Base-by-base conservation (phyloP, 2,329 filamentous ascomycete species). In the Raffaelea deltoideospora region DNA sequence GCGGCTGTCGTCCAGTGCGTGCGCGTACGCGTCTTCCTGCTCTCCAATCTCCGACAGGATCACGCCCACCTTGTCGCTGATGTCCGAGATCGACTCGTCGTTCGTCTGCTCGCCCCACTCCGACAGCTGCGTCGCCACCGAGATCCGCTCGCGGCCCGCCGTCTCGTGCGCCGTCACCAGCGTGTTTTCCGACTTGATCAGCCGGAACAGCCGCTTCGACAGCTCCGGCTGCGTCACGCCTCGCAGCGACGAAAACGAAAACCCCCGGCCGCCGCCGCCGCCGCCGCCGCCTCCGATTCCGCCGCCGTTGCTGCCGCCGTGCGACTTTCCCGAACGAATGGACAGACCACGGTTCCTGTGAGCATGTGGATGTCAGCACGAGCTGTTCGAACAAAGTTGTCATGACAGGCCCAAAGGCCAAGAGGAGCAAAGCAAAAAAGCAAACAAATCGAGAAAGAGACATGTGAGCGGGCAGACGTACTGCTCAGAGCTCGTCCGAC, bases 181-280 rank as follows among this genome's bases (percentile, higher is more conserved):
- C 53, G 80, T 77, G 65, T 95, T 96, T 59, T 92, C 81, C 34
- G 81, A 83, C 64, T 98, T 98, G 67, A 96, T 94, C 42, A 98
- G 71, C 49, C 79, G 80, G 68, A 79, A 92, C 35, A 98, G 76
- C 54, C 79, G 83, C 58, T 83, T 85, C 49, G 83, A 86, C 21
- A 95, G 72, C 57, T 95, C 86, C 5, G 87, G 84, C 54, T 94
- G 85, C 48, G 79, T 72, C 34, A 78, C 74, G 38, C 85, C 85
- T 35, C 88, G 84, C 38, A 98, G 75, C 17, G 85, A 90, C 45
- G 73, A 76, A 63, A 96, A 80, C 41, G 77, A 81, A 64, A 96
- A 94, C 51, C 76, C 78, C 49, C 29, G 28, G 31, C 71, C 76
- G 37, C 18, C 31, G 30, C 58, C 47, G 26, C 46, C 44, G 48